These are phyloP conservation scores for Paraglomus occultum DNA, from an alignment of 192 early-diverging fungal species.

Conservation along the genomic window DNA sequence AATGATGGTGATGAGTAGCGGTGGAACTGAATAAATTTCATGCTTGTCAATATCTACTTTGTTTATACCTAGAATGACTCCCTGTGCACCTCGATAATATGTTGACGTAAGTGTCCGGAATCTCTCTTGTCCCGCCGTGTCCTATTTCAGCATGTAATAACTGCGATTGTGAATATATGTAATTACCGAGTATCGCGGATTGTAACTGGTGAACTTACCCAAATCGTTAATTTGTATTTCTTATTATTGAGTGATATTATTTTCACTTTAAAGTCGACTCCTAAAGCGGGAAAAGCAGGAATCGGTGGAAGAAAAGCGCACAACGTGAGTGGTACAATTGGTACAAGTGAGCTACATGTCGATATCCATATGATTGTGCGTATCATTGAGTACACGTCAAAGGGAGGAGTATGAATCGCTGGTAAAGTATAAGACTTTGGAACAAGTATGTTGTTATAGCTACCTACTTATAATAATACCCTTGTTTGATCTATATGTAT, in stretches of 20 bases:
- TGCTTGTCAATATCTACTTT: background rate
- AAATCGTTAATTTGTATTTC: slow-evolving; percentile 96
- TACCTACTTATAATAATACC: too few species aligned
- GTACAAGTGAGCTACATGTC: too few species aligned
- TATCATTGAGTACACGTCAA: too few species aligned
- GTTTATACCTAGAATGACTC: slow-evolving; percentile 84
- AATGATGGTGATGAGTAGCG: too few species aligned
- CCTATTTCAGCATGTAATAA: slow-evolving; percentile 49
- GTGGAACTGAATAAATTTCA: background rate
- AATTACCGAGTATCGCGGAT: background rate
- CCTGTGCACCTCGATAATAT: slow-evolving; percentile 98
- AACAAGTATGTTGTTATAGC: too few species aligned
- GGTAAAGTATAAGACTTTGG: too few species aligned
- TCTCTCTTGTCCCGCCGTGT: slow-evolving; percentile 98
- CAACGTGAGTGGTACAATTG: too few species aligned
- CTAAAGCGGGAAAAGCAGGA: slow-evolving; percentile 41
- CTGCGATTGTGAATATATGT: slow-evolving; percentile 2
- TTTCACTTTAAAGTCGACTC: slow-evolving; percentile 98
- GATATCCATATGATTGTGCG: too few species aligned
- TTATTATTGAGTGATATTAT: slow-evolving; percentile 79
- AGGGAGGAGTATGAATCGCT: too few species aligned
- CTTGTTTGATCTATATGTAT: too few species aligned
- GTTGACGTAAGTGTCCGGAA: slow-evolving; percentile 96
- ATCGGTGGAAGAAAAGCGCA: too few species aligned
- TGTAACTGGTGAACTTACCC: slow-evolving; percentile 53